Conservation (phyloP, 139 green algal genomes). For the Chlamydomonas sp. region DNA sequence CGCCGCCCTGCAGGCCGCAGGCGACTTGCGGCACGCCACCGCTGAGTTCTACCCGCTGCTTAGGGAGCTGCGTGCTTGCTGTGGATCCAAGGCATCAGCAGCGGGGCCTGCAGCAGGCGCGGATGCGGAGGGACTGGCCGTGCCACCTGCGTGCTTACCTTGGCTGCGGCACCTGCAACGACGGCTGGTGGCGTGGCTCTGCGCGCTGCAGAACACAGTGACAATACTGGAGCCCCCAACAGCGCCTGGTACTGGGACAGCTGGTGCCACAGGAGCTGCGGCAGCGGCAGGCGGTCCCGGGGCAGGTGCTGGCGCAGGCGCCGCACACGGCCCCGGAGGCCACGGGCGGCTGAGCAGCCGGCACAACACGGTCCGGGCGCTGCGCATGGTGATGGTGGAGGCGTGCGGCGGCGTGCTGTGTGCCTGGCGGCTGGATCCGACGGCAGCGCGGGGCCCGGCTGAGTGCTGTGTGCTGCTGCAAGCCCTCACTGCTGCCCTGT, state of each 20-base stretch:
- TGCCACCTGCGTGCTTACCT: conserved; percentile 1
- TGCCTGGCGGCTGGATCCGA: neutral
- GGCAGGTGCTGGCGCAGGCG: neutral
- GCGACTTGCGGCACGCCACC: too few relatives aligned
- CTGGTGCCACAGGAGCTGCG: neutral
- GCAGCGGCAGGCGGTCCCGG: neutral
- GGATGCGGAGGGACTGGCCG: neutral
- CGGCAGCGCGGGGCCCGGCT: neutral
- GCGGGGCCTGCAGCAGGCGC: neutral
- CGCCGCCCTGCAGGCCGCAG: neutral
- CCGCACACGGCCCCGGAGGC: neutral
- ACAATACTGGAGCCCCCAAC: neutral
- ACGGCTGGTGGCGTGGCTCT: neutral
- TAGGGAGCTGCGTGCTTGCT: too few relatives aligned
- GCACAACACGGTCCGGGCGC: neutral
- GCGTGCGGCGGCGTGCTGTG: neutral
- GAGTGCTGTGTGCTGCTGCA: conserved; percentile 3
- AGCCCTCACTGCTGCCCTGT: neutral
- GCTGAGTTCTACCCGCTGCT: too few relatives aligned
- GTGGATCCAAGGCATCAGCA: too few relatives aligned
- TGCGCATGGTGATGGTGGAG: conserved; percentile 6
- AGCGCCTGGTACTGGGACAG: neutral
- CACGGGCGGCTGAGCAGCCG: conserved; percentile 7
- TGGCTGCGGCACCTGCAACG: conserved; percentile 21
- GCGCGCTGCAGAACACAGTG: neutral